phyloP scores from a whole-genome alignment of 2,329 filamentous ascomycete species.

The Cryphonectria japonica region DNA sequence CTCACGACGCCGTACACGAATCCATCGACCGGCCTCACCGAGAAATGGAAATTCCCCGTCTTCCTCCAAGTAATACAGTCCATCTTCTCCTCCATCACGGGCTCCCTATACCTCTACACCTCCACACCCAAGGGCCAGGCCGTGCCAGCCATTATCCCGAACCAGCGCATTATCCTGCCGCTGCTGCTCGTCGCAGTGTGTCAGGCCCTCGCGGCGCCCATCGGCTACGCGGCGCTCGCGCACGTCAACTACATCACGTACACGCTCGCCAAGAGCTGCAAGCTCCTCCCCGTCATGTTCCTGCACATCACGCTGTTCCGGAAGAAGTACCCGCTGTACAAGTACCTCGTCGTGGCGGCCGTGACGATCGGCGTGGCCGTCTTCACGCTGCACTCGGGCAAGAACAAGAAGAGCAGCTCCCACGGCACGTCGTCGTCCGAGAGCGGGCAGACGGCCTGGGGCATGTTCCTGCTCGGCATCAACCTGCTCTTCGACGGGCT shows the following conservation, averaged over 20 bases:
- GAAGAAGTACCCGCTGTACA: conserved; percentile 88
- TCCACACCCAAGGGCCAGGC: conserved; percentile 59
- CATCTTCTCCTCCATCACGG: conserved; percentile 80
- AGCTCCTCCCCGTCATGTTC: conserved; percentile 98
- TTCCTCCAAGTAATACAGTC: conserved; percentile 98
- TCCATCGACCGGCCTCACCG: conserved; percentile 54
- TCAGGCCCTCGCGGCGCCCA: conserved; percentile 87
- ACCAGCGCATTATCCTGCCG: conserved; percentile 71
- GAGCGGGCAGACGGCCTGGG: conserved; percentile 70
- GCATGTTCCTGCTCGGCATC: conserved; percentile 79
- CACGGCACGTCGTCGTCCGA: conserved; percentile 32
- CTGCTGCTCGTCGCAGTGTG: conserved; percentile 86
- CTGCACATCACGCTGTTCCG: conserved; percentile 92
- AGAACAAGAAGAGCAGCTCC: conserved; percentile 44
- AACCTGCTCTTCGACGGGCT: conserved; percentile 95
- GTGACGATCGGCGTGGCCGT: conserved; percentile 93
- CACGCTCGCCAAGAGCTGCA: conserved; percentile 96
- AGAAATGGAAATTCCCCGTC: conserved; percentile 90
- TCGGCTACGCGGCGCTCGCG: conserved; percentile 88
- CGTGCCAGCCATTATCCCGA: conserved; percentile 74
- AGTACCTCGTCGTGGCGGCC: conserved; percentile 89
- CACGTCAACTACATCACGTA: conserved; percentile 99
- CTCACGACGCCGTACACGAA: conserved; percentile 87
- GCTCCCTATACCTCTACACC: conserved; percentile 76
- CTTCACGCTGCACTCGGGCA: conserved; percentile 81